Conservation (phyloP, 805 yeast genomes). For the Saccharomycopsis malanga region DNA sequence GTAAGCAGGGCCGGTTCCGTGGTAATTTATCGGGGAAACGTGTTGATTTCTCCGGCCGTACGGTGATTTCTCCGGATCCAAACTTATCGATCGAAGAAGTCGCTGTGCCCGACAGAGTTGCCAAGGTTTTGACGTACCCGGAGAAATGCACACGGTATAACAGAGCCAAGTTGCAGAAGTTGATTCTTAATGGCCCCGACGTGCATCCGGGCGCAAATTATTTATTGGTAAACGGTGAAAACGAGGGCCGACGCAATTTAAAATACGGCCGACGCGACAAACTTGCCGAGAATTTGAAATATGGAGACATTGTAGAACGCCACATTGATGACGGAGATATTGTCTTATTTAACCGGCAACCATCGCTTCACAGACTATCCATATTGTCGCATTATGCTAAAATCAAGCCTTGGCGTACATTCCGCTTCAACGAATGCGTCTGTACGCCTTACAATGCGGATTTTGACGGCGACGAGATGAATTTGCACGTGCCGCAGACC, state of each 20-base stretch:
- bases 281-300: conserved; percentile 65
- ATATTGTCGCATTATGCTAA: conserved; percentile 94
- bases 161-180: conserved; percentile 61
- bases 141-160: conserved; percentile 90
- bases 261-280: conserved; percentile 80
- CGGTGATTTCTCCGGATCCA: conserved; percentile 98
- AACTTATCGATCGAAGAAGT: conserved; percentile 92
- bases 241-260: conserved; percentile 75
- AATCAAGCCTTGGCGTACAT: conserved; percentile 96
- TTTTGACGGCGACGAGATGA: conserved; percentile 99
- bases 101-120: conserved; percentile 96
- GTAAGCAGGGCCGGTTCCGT: conserved; percentile 98
- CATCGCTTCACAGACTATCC: conserved; percentile 90
- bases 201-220: conserved; percentile 97
- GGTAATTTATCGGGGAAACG: conserved; percentile 98
- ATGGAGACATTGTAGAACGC: conserved; percentile 93
- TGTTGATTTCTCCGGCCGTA: conserved; percentile 96
- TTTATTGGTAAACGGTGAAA: conserved; percentile 70
- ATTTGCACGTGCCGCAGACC: conserved; percentile 96
- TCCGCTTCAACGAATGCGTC: conserved; percentile 95
- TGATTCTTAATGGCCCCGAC: conserved; percentile 79
- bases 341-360: conserved; percentile 94
- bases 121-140: conserved; percentile 92
- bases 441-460: conserved; percentile 99
- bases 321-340: conserved; percentile 97